Conservation (phyloP, 129 eudicot genomes). For the Heracleum sosnowskyi region DNA sequence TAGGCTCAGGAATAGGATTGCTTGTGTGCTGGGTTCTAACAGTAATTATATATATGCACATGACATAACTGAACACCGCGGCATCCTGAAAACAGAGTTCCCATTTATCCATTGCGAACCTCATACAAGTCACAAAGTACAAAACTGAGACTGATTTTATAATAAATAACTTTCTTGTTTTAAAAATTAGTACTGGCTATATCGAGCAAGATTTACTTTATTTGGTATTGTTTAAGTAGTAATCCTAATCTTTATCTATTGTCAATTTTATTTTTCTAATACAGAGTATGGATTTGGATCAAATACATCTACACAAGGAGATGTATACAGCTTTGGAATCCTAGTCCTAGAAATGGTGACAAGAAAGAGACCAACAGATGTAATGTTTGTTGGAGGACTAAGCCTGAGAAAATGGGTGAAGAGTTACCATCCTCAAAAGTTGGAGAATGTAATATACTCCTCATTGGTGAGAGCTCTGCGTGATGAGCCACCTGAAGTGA, state of each 20-base stretch:
- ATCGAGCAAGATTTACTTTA: not conserved
- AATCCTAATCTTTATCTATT: not conserved
- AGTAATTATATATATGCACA: not conserved
- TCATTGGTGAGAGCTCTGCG: constrained; percentile 28
- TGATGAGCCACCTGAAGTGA: constrained; percentile 35
- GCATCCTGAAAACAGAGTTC: not conserved
- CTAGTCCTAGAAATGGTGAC: constrained; percentile 55
- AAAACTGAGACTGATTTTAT: not conserved
- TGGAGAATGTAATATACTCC: constrained; percentile 37
- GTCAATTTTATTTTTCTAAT: not conserved
- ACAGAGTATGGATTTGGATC: constrained; percentile 57
- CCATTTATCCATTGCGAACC: not conserved
- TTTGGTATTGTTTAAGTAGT: not conserved
- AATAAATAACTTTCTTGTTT: not conserved
- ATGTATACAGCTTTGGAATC: constrained; percentile 53
- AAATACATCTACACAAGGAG: constrained; percentile 44
- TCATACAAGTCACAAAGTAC: not conserved
- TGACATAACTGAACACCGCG: not conserved
- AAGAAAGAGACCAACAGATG: constrained; percentile 47
- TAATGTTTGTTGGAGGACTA: constrained; percentile 35
- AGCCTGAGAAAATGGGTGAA: constrained; percentile 35
- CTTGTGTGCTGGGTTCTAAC: not conserved
- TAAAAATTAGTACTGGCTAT: not conserved
- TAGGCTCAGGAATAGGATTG: not conserved
- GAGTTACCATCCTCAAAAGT: constrained; percentile 21